Evolutionary conservation across 177 flowering plant genomes (phyloP).

Genomic region (Telopea speciosissima): DNA sequence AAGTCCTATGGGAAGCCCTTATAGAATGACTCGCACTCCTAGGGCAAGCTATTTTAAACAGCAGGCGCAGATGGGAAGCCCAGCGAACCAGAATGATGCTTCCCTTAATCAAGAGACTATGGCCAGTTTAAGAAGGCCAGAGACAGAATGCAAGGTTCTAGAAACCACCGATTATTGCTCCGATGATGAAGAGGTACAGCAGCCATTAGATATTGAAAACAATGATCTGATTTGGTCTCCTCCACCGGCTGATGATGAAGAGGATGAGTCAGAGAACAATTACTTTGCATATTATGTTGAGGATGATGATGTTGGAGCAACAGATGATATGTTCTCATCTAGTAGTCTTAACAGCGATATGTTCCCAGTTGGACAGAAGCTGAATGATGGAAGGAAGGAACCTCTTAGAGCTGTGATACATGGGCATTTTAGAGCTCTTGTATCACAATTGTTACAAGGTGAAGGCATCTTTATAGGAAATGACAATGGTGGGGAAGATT

Average conservation of each 20-base stretch:
- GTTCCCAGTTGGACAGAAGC: conserved; percentile 45
- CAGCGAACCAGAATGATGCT: conserved; percentile 26
- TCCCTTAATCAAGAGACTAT: conserved; percentile 35
- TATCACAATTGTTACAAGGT: conserved; percentile 75
- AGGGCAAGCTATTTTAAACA: conserved; percentile 42
- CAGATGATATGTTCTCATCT: conserved; percentile 46
- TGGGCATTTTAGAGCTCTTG: conserved; percentile 96
- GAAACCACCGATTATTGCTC: conserved; percentile 37
- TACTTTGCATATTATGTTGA: conserved; percentile 78
- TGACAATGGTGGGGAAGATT: conserved; percentile 42
- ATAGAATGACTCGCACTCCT: conserved; percentile 48
- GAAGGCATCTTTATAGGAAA: conserved; percentile 44
- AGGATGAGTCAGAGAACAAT: conserved; percentile 56
- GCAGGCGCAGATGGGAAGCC: conserved; percentile 38
- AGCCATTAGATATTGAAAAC: conserved; percentile 79
- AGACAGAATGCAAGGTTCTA: conserved; percentile 26
- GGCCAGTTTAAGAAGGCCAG: conserved; percentile 45
- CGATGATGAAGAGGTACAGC: conserved; percentile 31
- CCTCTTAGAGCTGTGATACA: conserved; percentile 62
- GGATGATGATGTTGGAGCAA: conserved; percentile 72
- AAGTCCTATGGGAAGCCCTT: conserved; percentile 76
- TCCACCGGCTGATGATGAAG: conserved; percentile 76
- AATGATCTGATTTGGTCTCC: conserved; percentile 87
- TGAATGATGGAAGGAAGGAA: conserved; percentile 47
- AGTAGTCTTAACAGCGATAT: conserved; percentile 39